Base-by-base conservation (phyloP, 768 basidiomycete genomes). In the Suillus brevipes region DNA sequence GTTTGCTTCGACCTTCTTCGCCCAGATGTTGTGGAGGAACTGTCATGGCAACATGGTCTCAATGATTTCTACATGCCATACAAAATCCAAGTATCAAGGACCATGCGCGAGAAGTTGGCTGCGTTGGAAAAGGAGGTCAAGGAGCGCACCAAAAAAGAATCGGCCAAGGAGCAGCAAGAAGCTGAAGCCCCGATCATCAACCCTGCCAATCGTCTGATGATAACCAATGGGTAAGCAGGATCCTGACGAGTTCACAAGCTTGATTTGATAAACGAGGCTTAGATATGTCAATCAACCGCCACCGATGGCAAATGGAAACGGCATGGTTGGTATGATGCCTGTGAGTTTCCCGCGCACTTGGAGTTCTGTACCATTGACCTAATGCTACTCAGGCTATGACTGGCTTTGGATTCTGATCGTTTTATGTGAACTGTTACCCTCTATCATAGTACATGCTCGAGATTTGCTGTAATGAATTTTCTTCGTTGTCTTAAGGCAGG, bases 51-150 rank as follows among this genome's bases (percentile, higher is more conserved):
- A 74, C 89, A 97, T 70, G 97, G 90, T 25, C 84, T 99, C 55
- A 94, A 94, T 72, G 97, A 99, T 78, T 99, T 97, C 81, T 93
- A 92, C 74, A 97, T 97, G 93, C 97, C 97, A 1, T 99, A 93
- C 77, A 89, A 88, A 75, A 89, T 97, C 57, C 97, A 99, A 77
- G 85, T 88, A 38, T 90, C 93, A 71, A 87, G 95, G 63, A 85
- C 89, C 43, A 81, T 89, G 73, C 85, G 91, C 20, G 91, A 91
- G 64, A 92, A 94, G 91, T 70, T 97, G 73, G 83, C 87, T 5
- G 80, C 85, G 42, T 81, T 99, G 49, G 95, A 97, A 81, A 95
- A 91, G 79, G 90, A 97, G 73, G 87, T 98, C 49, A 88, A 87
- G 76, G 96, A 97, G 74, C 85, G 91, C 53, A 86, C 90, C 37